A percentile compares a stretch with the other conserved stretches of the same genome.
Evolutionary conservation across 768 basidiomycete genomes (phyloP).

Genomic region (Suillus hirtellus): DNA sequence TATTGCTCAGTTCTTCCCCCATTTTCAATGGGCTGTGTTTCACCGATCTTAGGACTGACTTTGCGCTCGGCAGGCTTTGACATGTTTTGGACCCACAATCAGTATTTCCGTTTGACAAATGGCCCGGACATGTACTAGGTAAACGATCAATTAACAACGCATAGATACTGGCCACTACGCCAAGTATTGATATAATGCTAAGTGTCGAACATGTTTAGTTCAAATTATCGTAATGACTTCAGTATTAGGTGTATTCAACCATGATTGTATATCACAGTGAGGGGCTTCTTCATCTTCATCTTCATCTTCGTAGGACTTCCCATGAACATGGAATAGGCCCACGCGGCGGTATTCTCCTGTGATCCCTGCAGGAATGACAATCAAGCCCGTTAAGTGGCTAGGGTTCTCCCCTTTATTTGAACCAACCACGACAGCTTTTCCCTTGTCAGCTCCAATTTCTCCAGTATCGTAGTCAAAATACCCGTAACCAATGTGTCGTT

Average conservation of each 20-base stretch:
- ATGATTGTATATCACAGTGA: conserved; percentile 5
- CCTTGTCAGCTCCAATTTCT: conserved; percentile 1
- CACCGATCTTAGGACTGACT: background rate
- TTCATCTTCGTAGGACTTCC: conserved; percentile 1
- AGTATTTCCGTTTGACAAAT: background rate
- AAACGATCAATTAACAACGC: background rate
- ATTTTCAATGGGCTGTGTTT: background rate
- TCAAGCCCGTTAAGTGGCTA: background rate
- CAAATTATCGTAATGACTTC: conserved; percentile 1
- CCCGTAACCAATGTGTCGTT: conserved; percentile 6
- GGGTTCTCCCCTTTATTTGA: background rate
- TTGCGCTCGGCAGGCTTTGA: background rate
- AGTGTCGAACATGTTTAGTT: background rate
- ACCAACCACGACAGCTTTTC: conserved; percentile 4
- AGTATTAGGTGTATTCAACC: background rate
- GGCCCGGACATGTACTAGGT: background rate
- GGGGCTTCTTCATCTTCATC: conserved; percentile 11
- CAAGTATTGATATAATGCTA: background rate
- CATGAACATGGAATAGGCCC: background rate
- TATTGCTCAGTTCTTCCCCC: background rate
- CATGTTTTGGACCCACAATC: background rate
- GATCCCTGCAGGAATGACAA: background rate
- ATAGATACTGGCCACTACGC: background rate
- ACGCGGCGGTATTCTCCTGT: conserved; percentile 6
- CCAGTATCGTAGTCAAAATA: conserved; percentile 7